A percentile compares a stretch with the other conserved stretches of the same genome.
Evolutionary conservation across 2,329 filamentous ascomycete genomes (phyloP).

Genomic region (Fusarium goolgardi): DNA sequence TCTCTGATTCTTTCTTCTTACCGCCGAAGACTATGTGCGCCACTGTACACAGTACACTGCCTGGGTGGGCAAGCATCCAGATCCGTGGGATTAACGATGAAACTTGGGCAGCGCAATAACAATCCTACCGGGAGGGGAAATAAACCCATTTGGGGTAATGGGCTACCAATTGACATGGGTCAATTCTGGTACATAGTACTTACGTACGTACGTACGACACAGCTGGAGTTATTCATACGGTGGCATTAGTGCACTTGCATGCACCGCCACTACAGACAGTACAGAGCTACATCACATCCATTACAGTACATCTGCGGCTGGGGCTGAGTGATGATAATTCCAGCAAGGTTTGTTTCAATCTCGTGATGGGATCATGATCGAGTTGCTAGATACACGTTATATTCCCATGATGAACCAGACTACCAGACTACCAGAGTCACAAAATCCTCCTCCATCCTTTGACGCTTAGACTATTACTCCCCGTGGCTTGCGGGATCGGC

Average conservation of each 20-base stretch:
- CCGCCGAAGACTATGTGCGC: neutral
- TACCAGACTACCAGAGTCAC: neutral
- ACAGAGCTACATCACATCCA: neutral
- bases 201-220: neutral
- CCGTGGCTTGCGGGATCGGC: conserved; percentile 11
- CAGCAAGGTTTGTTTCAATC: neutral
- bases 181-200: neutral
- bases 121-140: conserved; percentile 10
- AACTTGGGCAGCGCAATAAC: conserved; percentile 5
- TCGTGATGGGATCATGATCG: conserved; percentile 11
- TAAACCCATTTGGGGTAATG: conserved; percentile 4
- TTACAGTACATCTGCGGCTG: neutral
- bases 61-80: neutral
- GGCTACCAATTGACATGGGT: conserved; percentile 8
- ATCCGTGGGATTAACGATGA: neutral
- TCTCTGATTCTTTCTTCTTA: neutral
- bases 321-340: neutral
- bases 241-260: neutral
- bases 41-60: neutral
- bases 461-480: too few species aligned
- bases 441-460: neutral
- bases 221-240: conserved; percentile 11
- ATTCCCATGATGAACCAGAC: too few species aligned
- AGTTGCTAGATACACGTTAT: too few species aligned
- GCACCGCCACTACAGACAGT: conserved; percentile 19